Evolutionary conservation across 495 filamentous ascomycete species (phyloP), one percentile per base, ranked within the genome.

Genomic region (Neurospora tetrasperma): DNA sequence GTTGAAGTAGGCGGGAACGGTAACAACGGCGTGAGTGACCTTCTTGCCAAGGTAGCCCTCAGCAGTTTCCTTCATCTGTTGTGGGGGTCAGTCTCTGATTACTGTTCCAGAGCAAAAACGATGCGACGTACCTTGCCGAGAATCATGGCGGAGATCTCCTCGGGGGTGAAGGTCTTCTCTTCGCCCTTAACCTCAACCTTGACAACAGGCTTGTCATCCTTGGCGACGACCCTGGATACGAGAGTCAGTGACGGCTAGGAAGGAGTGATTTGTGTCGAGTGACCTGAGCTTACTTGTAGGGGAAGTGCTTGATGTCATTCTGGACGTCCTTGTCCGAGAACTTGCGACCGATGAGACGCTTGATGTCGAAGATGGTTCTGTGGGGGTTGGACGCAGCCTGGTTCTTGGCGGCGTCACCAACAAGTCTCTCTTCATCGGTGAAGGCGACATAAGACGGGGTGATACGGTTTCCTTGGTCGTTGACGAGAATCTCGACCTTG

Each of bases 321-420:
- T 96, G 93, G 72, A 94, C 89, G 73, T 94, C 92, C 84, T 92
- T 93, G 81, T 97, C 93, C 31, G 86, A 86, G 82, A 88, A 96
- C 85, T 94, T 97, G 84, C 93, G 93, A 80, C 93, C 93, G 80
- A 97, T 94, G 79, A 97, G 83, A 78, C 93, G 93, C 93, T 97
- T 97, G 81, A 97, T 89, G 79, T 98, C 96, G 80, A 91, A 98
- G 80, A 99, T 87, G 54, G 96, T 98, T 74, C 91, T 88, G 75
- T 82, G 82, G 59, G 96, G 96, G 88, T 99, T 98, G 73, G 93
- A 87, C 71, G 96, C 92, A 80, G 94, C 97, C 88, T 98, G 96
- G 86, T 99, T 98, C 92, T 99, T 99, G 72, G 96, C 96, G 75
- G 96, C 95, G 84, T 98, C 96, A 88, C 96, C 96, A 75, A 99